Evolutionary conservation across 1,139 yeast species (phyloP), one percentile per base, ranked within the genome.

Genomic region (Hansenula sp.): DNA sequence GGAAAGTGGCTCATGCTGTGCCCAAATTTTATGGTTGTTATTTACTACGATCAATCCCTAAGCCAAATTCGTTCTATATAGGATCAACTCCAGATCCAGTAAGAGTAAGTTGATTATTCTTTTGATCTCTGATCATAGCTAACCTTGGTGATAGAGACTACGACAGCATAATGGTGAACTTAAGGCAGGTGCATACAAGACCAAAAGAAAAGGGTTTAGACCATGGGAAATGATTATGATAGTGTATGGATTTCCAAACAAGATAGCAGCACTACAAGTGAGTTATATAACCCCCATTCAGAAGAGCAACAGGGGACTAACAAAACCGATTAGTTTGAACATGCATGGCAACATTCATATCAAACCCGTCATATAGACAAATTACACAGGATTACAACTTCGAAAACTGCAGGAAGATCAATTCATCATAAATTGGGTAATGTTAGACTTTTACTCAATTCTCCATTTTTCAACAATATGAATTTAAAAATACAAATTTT

Each of bases 71-170:
- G 7, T 78, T 78, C 50, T 85, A 85, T 52, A 72, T 85, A 6
- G 95, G 95, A 1, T 83, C 92, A 1, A 82, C 92, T 0, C 90
- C 92, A 0, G 73, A 82, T 53, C 92, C 94, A 0, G 55, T 65
- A 1, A 60, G 90, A 43, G 49, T 46, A 31, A n/a, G 44, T 43
- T 16, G 29, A 13, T n/a, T n/a, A n/a, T n/a, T n/a, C n/a, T n/a
- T n/a, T n/a, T n/a, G n/a, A n/a, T n/a, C n/a, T n/a, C n/a, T n/a
- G n/a, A n/a, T n/a, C n/a, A n/a, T n/a, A n/a, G n/a, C n/a, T n/a
- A n/a, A n/a, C n/a, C n/a, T 11, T 6, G 2, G 8, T 13, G 6
- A 3, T 27, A 52, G 56, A 57, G 95, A 36, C 63, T 86, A 6
- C 61, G 87, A 30, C 95, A 86, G 50, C 95, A 86, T 56, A 86